Evolutionary conservation across 805 yeast genomes (phyloP), one percentile per base, ranked within the genome.

Genomic region (Candida namnaoensis): DNA sequence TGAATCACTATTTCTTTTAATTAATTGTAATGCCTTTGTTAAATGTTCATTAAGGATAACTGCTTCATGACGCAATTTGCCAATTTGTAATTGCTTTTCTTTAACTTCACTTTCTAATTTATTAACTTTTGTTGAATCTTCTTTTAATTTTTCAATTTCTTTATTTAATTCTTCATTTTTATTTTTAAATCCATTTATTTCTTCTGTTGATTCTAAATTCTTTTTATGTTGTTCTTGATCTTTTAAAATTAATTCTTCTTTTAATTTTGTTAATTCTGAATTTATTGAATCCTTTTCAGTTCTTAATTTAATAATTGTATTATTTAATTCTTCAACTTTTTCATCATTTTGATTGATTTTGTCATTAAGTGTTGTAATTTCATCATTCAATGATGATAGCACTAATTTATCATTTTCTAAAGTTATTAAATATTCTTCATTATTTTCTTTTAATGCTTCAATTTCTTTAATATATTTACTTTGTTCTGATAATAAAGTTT

Each of bases 61-160:
- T 2, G 95, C 91, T 60, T 93, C 99, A 59, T 91, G 98, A 41
- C 97, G 76, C 39, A 93, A 71, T 57, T 91, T 93, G 2, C 98
- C 98, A 40, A 93, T 78, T 39, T 80, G 74, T 32, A 90, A 65
- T 44, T 80, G 87, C 60, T 87, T 88, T 46, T 72, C 88, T 66
- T 68, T 79, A 37, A 72, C 66, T 56, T 71, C 88, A 41, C 59
- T 65, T 54, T 72, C 84, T 40, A 69, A 67, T 52, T 65, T 68
- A 1, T 52, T 44, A 44, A 43, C 57, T 44, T 44, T 52, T 7
- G 44, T 55, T 5, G 53, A 47, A 9, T 47, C 49, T 24, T 46
- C 48, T 26, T 48, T 46, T 43, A 61, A 43, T 19, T 44, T 37
- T 24, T 43, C 47, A 38, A 60, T 41, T 46, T 57, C 39, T 40